Evolutionary conservation across 148 eudicot species (phyloP).

Genomic region (Rhododendron kiyosumense): DNA sequence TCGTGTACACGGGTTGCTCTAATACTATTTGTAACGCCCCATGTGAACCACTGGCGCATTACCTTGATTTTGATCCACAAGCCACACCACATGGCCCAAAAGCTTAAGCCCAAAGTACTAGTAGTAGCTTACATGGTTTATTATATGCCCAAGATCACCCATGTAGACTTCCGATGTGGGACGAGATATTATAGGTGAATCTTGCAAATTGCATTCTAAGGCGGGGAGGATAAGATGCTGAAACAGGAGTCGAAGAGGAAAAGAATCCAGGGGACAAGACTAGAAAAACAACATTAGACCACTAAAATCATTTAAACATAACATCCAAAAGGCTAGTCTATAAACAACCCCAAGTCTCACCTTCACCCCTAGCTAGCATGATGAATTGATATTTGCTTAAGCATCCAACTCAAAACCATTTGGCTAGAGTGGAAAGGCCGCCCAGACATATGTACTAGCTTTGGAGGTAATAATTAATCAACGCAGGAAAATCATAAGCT

Average conservation of each 20-base stretch:
- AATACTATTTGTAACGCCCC: no score
- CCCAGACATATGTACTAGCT: neutral
- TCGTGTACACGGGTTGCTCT: no score
- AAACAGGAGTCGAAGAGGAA: no score
- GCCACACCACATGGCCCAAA: no score
- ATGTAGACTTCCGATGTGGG: no score
- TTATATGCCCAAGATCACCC: no score
- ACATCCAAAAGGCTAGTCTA: neutral
- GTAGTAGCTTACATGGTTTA: no score
- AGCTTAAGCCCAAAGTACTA: no score
- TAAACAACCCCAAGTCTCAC: neutral
- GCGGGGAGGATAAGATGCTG: neutral
- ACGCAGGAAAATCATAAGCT: neutral
- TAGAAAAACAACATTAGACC: neutral
- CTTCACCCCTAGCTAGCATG: neutral
- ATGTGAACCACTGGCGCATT: no score
- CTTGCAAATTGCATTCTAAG: neutral
- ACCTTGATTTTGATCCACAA: no score
- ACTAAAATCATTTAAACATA: neutral
- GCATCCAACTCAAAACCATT: neutral
- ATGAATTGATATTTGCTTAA: neutral
- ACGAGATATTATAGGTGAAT: neutral
- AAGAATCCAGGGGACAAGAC: neutral
- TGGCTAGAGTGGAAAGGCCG: neutral
- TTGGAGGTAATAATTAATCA: no score